Percentiles rank a stretch among this genome's conserved stretches.
phyloP scores from a whole-genome alignment of 805 yeast species.

The Wickerhamiella kurtzmanii region DNA sequence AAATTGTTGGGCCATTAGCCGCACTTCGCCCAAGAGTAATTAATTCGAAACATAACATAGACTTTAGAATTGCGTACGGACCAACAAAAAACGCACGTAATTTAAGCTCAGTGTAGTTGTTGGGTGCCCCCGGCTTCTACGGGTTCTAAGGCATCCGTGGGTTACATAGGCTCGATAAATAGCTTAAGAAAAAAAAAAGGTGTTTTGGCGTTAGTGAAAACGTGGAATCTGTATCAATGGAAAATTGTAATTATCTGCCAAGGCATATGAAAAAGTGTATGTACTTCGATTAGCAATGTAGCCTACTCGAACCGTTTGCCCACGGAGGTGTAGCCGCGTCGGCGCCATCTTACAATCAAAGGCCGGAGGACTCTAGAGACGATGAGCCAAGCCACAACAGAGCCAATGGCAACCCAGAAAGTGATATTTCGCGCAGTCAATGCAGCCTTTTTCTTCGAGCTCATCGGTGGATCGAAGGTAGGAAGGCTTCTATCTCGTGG shows the following conservation, averaged over 20 bases:
- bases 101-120: not conserved
- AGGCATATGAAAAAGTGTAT: too few relatives aligned
- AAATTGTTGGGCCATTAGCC: not conserved
- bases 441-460: not conserved
- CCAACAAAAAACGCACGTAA: not conserved
- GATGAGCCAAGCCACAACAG: not conserved
- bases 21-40: not conserved
- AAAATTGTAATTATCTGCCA: too few relatives aligned
- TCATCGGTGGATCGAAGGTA: not conserved
- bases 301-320: not conserved
- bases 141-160: too few relatives aligned
- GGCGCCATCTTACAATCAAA: not conserved
- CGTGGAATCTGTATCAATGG: too few relatives aligned
- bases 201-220: too few relatives aligned
- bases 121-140: too few relatives aligned
- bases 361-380: not conserved
- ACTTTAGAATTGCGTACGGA: not conserved
- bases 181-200: too few relatives aligned
- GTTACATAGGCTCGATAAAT: too few relatives aligned
- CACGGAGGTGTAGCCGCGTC: not conserved
- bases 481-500: not conserved
- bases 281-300: not conserved
- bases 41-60: not conserved
- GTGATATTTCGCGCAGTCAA: not conserved
- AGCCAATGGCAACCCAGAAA: not conserved